Percentiles rank a stretch among this genome's conserved stretches.
Evolutionary conservation across 306 rosid species (phyloP).

Genomic region (Castanea sativa): DNA sequence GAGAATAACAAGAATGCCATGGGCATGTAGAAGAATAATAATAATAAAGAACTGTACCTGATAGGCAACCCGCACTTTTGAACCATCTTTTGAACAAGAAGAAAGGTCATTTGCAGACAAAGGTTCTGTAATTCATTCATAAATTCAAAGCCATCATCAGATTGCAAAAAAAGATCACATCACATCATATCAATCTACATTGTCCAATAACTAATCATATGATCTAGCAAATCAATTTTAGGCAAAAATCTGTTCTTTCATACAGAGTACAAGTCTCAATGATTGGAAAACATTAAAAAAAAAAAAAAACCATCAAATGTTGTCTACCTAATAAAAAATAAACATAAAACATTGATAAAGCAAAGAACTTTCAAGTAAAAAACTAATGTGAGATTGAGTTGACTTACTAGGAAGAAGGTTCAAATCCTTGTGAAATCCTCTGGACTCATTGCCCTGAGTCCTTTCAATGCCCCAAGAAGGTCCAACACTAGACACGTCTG

Average conservation of each 20-base stretch:
- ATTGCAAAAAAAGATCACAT: neutral
- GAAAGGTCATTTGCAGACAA: slow-evolving; percentile 45
- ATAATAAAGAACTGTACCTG: slow-evolving; percentile 53
- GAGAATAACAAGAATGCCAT: slow-evolving; percentile 19
- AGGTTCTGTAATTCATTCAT: slow-evolving; percentile 61
- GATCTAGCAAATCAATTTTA: neutral
- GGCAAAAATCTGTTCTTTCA: neutral
- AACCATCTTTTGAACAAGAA: slow-evolving; percentile 45
- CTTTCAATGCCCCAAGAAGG: slow-evolving; percentile 31
- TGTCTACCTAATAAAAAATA: slow-evolving; percentile 3
- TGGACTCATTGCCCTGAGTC: slow-evolving; percentile 32
- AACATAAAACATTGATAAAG: neutral
- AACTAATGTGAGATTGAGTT: neutral
- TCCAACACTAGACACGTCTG: slow-evolving; percentile 25
- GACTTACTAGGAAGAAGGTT: slow-evolving; percentile 80
- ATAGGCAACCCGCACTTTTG: slow-evolving; percentile 81
- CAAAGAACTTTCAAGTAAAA: neutral
- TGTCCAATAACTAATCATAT: slow-evolving; percentile 1
- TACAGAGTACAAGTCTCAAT: no score
- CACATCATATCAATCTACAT: slow-evolving; percentile 8
- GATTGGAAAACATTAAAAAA: neutral
- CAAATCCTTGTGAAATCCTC: slow-evolving; percentile 56
- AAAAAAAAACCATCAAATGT: neutral
- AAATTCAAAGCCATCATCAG: slow-evolving; percentile 19
- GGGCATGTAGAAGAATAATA: slow-evolving; percentile 12